Evolutionary conservation across 2,329 filamentous ascomycete genomes (phyloP).

Genomic region (Aspergillus sp.): DNA sequence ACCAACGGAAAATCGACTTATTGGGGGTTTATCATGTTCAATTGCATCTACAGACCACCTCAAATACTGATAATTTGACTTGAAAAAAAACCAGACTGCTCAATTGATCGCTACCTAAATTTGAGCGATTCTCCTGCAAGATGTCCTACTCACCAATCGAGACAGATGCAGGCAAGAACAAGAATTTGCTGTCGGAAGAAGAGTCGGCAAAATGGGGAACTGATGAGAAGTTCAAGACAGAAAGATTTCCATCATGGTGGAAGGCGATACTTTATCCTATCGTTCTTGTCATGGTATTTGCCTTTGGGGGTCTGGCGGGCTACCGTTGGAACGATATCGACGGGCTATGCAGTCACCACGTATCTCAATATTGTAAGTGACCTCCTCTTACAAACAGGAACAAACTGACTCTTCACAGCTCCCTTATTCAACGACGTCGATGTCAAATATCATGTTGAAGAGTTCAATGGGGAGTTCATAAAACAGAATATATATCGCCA

Average conservation of each 20-base stretch:
- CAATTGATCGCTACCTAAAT: background rate
- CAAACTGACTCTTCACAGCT: slow-evolving; percentile 18
- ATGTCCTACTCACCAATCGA: background rate
- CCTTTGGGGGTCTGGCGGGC: slow-evolving; percentile 18
- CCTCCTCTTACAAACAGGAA: background rate
- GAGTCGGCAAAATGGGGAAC: background rate
- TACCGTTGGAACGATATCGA: slow-evolving; percentile 17
- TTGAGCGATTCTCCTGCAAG: background rate
- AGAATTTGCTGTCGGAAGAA: slow-evolving; percentile 1
- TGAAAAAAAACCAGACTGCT: background rate
- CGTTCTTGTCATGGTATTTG: slow-evolving; percentile 15
- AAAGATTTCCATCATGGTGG: background rate
- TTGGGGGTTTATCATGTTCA: background rate
- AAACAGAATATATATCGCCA: slow-evolving; percentile 55
- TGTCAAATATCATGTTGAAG: slow-evolving; percentile 41
- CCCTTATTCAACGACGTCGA: slow-evolving; percentile 42
- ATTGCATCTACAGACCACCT: background rate
- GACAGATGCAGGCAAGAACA: background rate
- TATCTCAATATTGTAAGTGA: slow-evolving; percentile 25
- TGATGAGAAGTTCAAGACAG: background rate
- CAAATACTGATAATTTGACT: background rate
- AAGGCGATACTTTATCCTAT: slow-evolving; percentile 15
- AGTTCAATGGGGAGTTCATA: slow-evolving; percentile 59
- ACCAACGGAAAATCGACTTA: background rate
- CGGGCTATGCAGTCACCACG: slow-evolving; percentile 21